Conservation (phyloP, 805 yeast genomes). For the Nakazawaea ernobii region DNA sequence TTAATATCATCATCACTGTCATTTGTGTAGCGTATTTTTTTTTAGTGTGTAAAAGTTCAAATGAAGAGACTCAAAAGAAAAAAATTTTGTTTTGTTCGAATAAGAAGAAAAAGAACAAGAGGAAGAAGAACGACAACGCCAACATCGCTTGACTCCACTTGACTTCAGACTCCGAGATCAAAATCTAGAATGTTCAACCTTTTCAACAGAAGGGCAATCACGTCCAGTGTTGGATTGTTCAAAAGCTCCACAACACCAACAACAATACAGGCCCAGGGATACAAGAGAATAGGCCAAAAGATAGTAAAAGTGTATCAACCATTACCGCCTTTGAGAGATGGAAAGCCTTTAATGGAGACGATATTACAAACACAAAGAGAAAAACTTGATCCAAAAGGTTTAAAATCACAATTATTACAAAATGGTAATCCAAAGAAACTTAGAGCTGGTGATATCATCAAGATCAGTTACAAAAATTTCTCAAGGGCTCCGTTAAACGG, state of each 20-base stretch:
- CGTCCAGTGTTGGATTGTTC: neutral
- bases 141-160: too few relatives aligned
- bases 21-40: too few relatives aligned
- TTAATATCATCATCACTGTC: too few relatives aligned
- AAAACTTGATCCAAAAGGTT: constrained; percentile 67
- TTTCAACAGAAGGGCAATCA: constrained; percentile 1
- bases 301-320: constrained; percentile 39
- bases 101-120: neutral
- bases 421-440: constrained; percentile 42
- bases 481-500: constrained; percentile 67
- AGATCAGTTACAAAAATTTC: constrained; percentile 59
- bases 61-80: neutral
- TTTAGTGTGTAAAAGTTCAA: too few relatives aligned
- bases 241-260: neutral
- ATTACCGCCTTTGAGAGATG: constrained; percentile 41
- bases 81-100: too few relatives aligned
- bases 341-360: constrained; percentile 37
- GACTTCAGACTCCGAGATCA: too few relatives aligned
- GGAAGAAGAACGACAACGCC: neutral
- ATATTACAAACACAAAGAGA: constrained; percentile 46
- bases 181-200: neutral
- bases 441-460: constrained; percentile 77
- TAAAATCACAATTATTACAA: constrained; percentile 52
- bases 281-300: constrained; percentile 6
- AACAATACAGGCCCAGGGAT: constrained; percentile 3